Conservation (phyloP, 2,329 filamentous ascomycete genomes). For the Fusarium metavorans region DNA sequence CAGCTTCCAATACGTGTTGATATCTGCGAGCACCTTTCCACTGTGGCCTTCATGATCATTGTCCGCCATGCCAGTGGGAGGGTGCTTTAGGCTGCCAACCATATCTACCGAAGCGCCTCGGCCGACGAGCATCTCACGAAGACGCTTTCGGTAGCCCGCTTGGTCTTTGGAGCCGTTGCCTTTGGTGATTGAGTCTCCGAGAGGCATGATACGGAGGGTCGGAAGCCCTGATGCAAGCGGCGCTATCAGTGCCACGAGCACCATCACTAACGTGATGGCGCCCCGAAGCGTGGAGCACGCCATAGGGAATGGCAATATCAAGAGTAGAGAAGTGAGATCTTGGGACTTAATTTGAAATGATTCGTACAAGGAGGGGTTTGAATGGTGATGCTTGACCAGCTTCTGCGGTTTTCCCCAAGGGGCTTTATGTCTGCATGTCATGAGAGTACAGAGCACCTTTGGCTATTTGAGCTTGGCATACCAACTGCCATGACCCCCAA, state of each 20-base stretch:
- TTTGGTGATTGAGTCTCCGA: conserved; percentile 35
- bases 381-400: conserved; percentile 1
- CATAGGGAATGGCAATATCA: conserved; percentile 10
- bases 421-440: no score
- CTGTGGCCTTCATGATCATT: conserved; percentile 30
- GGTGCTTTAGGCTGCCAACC: conserved; percentile 18
- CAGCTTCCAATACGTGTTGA: conserved; percentile 23
- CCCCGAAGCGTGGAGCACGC: not conserved
- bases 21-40: conserved; percentile 19
- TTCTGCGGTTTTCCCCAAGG: no score
- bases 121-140: conserved; percentile 16
- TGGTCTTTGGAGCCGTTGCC: conserved; percentile 24
- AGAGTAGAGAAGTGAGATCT: no score
- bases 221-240: conserved; percentile 9
- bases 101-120: conserved; percentile 25
- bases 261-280: not conserved
- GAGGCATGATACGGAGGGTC: conserved; percentile 20
- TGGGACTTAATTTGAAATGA: no score
- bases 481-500: no score
- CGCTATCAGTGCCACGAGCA: not conserved
- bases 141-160: conserved; percentile 16
- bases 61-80: conserved; percentile 23
- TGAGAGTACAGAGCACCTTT: no score
- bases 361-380: no score
- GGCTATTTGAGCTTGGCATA: no score